A percentile compares a stretch with the other conserved stretches of the same genome.
phyloP scores from a whole-genome alignment of 169 alveolate genomes.

The Perkinsus olseni region DNA sequence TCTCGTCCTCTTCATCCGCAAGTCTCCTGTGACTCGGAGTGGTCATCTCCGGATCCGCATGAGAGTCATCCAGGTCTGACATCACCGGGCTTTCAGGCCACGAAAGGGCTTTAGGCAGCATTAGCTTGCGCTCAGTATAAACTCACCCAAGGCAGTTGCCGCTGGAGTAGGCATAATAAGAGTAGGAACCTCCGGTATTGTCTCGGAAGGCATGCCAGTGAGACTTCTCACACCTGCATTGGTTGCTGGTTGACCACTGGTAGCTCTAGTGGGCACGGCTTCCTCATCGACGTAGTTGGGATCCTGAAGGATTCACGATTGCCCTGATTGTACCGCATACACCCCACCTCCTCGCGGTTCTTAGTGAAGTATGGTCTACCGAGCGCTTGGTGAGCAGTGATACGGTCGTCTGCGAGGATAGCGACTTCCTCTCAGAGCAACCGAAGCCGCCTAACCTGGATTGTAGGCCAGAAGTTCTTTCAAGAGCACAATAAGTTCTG shows the following conservation, averaged over 20 bases:
- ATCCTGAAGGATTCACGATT: background rate
- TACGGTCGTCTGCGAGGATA: constrained; percentile 27
- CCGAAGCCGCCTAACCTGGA: constrained; percentile 16
- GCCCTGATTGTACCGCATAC: background rate
- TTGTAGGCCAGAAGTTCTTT: constrained; percentile 31
- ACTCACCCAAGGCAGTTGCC: background rate
- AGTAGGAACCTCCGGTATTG: background rate
- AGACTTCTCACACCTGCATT: background rate
- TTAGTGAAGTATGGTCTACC: background rate
- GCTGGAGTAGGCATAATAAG: background rate
- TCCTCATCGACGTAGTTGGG: background rate
- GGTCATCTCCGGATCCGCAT: background rate
- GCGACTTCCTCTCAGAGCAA: constrained; percentile 11
- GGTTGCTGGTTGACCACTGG: background rate
- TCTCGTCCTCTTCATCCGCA: background rate
- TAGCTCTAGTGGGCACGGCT: background rate
- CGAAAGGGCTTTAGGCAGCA: no score
- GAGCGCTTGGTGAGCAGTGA: background rate
- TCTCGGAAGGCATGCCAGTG: background rate
- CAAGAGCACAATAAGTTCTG: constrained; percentile 3
- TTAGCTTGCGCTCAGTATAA: no score
- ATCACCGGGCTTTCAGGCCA: no score
- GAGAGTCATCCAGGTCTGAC: background rate
- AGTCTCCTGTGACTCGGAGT: background rate
- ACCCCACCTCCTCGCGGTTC: background rate